Base-by-base conservation (phyloP, 1,284 basidiomycete genomes). In the Thelephora terrestris region DNA sequence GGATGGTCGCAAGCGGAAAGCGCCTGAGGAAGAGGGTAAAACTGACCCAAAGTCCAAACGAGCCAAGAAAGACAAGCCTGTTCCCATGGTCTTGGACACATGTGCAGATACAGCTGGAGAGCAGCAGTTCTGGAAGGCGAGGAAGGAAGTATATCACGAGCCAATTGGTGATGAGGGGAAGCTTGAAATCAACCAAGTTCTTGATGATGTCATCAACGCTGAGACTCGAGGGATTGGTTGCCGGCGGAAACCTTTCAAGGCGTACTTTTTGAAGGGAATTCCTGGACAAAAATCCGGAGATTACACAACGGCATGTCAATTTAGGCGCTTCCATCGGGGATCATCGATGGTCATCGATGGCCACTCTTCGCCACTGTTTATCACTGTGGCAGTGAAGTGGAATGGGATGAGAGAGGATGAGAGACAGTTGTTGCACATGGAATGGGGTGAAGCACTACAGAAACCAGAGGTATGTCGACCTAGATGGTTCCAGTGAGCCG, bases 191-290 rank as follows among this genome's bases (percentile, higher is more conserved):
- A 14, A 39, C 0, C 46, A 43, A 0, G 53, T 48, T 24, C 14
- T 54, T 4, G 48, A 54, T 39, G 44, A 46, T 24, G 10, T 54
- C 1, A 39, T 54, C 10, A 54, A 54, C 18, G 50, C 50, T 0
- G 44, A 38, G 1, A 39, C 24, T 7, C 44, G 48, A 0, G 5
- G 25, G 1, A 42, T 48, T 23, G 29, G 37, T 12, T 54, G 53
- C 14, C 45, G 44, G n/a, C 46, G 49, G 17, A 39, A 25, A 9
- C 46, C 50, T 1, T 45, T 54, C 4, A 45, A 10, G 9, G 46
- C 47, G 3, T 54, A 35, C 21, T 54, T 51, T n/a, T 51, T n/a
- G 47, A 45, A 20, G 51, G 47, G 17, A 47, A 54, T 27, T 10
- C 27, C 27, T n/a, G n/a, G n/a, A n/a, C n/a, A n/a, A n/a, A n/a